A percentile compares a stretch with the other conserved stretches of the same genome.
phyloP scores from a whole-genome alignment of 768 basidiomycete species.

The Hygrocybe punicea region DNA sequence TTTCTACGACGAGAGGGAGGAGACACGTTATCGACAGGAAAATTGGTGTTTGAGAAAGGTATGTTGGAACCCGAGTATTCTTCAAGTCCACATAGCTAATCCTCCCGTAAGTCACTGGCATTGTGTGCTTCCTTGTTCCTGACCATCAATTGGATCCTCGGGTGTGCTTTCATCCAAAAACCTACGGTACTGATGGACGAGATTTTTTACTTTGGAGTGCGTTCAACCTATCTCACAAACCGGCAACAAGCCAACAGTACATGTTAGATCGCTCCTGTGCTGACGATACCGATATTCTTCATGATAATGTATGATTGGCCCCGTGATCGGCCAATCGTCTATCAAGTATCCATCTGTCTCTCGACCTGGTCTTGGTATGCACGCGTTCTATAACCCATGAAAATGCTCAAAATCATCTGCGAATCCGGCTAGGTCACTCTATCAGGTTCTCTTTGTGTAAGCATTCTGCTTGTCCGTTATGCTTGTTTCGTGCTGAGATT shows the following conservation, averaged over 20 bases:
- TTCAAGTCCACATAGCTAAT: not conserved
- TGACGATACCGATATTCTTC: slow-evolving; percentile 27
- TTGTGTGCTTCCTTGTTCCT: slow-evolving; percentile 64
- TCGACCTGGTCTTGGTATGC: slow-evolving; percentile 65
- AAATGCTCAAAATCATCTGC: too few species aligned
- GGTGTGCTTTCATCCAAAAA: slow-evolving; percentile 47
- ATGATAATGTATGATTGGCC: slow-evolving; percentile 75
- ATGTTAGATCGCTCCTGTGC: slow-evolving; percentile 49
- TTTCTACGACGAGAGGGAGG: slow-evolving; percentile 56
- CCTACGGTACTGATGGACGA: slow-evolving; percentile 51
- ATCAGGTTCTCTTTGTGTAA: slow-evolving; percentile 56
- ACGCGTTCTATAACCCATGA: not conserved
- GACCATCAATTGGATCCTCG: slow-evolving; percentile 69
- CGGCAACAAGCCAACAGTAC: not conserved
- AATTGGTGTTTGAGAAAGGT: slow-evolving; percentile 66
- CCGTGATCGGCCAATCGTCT: slow-evolving; percentile 52
- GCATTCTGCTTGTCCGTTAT: slow-evolving; percentile 19
- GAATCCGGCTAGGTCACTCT: slow-evolving; percentile 46
- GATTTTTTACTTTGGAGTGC: slow-evolving; percentile 56
- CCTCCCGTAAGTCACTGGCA: slow-evolving; percentile 45
- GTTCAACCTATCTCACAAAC: slow-evolving; percentile 20
- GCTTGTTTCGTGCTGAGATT: slow-evolving; percentile 6
- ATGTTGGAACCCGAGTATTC: not conserved
- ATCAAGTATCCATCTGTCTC: slow-evolving; percentile 56
- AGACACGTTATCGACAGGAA: slow-evolving; percentile 53